Evolutionary conservation across 2,329 filamentous ascomycete genomes (phyloP).

Genomic region (Fusarium sp.): DNA sequence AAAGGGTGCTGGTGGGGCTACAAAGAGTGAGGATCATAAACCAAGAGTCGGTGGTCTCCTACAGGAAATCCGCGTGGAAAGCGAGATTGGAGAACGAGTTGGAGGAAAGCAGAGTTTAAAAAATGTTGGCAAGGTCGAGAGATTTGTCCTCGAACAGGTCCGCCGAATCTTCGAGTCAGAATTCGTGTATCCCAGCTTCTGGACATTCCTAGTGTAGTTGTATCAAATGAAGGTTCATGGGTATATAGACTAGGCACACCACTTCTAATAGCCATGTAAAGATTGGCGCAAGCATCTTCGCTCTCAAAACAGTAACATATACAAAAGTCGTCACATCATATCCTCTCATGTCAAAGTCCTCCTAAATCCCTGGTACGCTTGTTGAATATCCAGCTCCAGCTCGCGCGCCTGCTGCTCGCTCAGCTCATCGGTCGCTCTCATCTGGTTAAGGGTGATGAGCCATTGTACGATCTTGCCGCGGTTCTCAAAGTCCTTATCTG

Average conservation of each 20-base stretch:
- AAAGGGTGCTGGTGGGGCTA: conserved; percentile 14
- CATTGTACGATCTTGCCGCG: conserved; percentile 98
- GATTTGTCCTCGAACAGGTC: conserved; percentile 96
- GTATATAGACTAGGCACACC: conserved; percentile 39
- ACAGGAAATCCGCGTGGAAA: conserved; percentile 95
- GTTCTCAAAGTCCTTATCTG: conserved; percentile 92
- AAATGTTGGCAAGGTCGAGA: conserved; percentile 98
- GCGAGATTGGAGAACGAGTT: conserved; percentile 94
- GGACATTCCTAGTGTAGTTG: conserved; percentile 88
- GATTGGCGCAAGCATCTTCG: conserved; percentile 21
- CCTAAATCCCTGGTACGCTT: conserved; percentile 95
- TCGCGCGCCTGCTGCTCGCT: conserved; percentile 89
- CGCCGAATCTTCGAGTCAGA: conserved; percentile 98
- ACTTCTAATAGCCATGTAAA: conserved; percentile 13
- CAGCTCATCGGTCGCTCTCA: conserved; percentile 94
- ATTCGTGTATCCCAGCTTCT: conserved; percentile 98
- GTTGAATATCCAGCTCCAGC: conserved; percentile 91
- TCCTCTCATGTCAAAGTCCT: conserved; percentile 70
- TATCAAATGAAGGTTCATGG: conserved; percentile 19
- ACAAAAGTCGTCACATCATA: conserved; percentile 2
- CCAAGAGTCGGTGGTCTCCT: conserved; percentile 76
- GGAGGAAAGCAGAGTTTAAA: conserved; percentile 94
- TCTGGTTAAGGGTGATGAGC: conserved; percentile 97
- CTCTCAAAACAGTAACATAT: conserved; percentile 18
- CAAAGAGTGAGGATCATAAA: conserved; percentile 48